Percentiles rank a stretch among this genome's conserved stretches.
Evolutionary conservation across 768 basidiomycete species (phyloP).

Genomic region (Tricholoma bakamatsutake): DNA sequence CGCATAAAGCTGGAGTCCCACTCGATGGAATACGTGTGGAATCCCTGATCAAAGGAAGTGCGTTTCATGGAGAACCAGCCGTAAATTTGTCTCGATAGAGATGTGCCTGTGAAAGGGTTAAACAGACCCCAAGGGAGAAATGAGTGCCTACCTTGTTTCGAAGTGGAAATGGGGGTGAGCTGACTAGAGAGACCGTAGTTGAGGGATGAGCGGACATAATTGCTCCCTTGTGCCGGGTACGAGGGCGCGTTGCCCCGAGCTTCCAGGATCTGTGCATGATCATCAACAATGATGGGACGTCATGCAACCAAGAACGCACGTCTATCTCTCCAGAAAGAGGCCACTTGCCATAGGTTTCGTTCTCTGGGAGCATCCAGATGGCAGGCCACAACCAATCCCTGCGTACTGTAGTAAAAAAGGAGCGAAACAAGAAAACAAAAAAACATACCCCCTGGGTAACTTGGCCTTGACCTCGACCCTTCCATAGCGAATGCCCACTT

Average conservation of each 20-base stretch:
- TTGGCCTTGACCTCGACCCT: slow-evolving; percentile 59
- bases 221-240: slow-evolving; percentile 52
- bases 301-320: slow-evolving; percentile 21
- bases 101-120: neutral
- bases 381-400: slow-evolving; percentile 73
- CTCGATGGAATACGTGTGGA: slow-evolving; percentile 74
- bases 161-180: slow-evolving; percentile 9
- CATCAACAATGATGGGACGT: slow-evolving; percentile 32
- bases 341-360: slow-evolving; percentile 58
- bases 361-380: slow-evolving; percentile 67
- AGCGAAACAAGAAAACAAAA: slow-evolving; percentile 36
- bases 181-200: slow-evolving; percentile 53
- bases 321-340: slow-evolving; percentile 54
- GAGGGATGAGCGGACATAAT: slow-evolving; percentile 54
- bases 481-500: slow-evolving; percentile 51
- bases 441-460: slow-evolving; percentile 44
- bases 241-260: slow-evolving; percentile 52
- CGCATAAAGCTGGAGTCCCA: slow-evolving; percentile 71
- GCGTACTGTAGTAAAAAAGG: neutral
- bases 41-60: slow-evolving; percentile 45
- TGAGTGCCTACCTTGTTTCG: neutral
- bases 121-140: neutral
- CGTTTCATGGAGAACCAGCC: slow-evolving; percentile 54
- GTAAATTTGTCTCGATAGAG: slow-evolving; percentile 15
- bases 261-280: slow-evolving; percentile 38